Conservation (phyloP, 23 red algal genomes). For the Gracilaria caudata region DNA sequence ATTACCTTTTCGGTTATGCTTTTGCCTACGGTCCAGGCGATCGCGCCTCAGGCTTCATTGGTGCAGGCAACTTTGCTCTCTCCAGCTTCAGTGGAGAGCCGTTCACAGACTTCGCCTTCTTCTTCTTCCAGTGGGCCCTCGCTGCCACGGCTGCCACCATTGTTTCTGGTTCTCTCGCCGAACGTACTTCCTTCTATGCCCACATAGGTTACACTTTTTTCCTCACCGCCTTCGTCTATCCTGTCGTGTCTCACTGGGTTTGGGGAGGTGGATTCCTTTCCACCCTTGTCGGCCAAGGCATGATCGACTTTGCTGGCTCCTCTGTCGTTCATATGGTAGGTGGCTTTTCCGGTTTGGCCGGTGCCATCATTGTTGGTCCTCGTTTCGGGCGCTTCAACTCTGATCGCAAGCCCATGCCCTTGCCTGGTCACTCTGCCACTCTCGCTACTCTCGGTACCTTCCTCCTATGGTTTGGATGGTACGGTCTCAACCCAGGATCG, state of each 20-base stretch:
- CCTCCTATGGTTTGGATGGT: no score
- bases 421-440: constrained; percentile 97
- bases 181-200: constrained; percentile 82
- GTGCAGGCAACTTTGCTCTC: constrained; percentile 77
- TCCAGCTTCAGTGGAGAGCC: constrained; percentile 19
- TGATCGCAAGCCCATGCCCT: constrained; percentile 78
- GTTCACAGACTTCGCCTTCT: constrained; percentile 34
- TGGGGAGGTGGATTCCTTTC: constrained; percentile 76
- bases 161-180: constrained; percentile 87
- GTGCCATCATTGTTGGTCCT: constrained; percentile 94
- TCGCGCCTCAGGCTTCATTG: constrained; percentile 77
- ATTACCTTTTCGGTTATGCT: constrained; percentile 89
- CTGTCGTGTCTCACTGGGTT: constrained; percentile 92
- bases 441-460: no score
- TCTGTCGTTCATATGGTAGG: no score
- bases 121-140: constrained; percentile 93
- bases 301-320: constrained; percentile 96
- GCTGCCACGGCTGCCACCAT: constrained; percentile 97
- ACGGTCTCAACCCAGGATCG: no score
- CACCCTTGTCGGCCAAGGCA: constrained; percentile 49
- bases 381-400: constrained; percentile 94
- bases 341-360: constrained; percentile 81
- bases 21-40: constrained; percentile 83
- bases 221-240: constrained; percentile 93
- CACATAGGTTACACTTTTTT: constrained; percentile 88